Evolutionary conservation across 2,329 filamentous ascomycete genomes (phyloP).

Genomic region (Phialophora verrucosa): DNA sequence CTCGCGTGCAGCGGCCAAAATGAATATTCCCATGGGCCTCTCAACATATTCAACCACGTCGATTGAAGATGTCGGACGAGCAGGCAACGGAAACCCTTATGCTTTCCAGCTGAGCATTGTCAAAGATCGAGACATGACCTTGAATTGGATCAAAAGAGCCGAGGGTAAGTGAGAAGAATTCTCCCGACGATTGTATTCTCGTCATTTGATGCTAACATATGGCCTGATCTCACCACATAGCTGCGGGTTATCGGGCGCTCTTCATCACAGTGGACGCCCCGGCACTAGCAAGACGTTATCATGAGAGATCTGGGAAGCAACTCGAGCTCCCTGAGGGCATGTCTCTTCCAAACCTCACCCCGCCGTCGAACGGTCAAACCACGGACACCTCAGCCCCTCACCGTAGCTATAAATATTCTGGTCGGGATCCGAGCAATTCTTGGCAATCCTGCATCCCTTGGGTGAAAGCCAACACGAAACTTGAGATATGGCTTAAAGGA

Average conservation of each 20-base stretch:
- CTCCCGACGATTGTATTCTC: too few relatives aligned
- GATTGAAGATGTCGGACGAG: slow-evolving; percentile 53
- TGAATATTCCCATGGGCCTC: slow-evolving; percentile 54
- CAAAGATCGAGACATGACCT: slow-evolving; percentile 47
- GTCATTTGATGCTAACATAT: too few relatives aligned
- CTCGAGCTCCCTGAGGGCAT: slow-evolving; percentile 50
- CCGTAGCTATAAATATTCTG: slow-evolving; percentile 33
- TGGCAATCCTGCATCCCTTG: slow-evolving; percentile 60
- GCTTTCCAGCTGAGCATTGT: slow-evolving; percentile 62
- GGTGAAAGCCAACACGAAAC: slow-evolving; percentile 49
- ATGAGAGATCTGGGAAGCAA: slow-evolving; percentile 57
- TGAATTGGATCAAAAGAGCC: slow-evolving; percentile 47
- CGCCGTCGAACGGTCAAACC: background rate
- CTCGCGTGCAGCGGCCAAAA: slow-evolving; percentile 53
- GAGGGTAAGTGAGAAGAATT: background rate
- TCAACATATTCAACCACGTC: slow-evolving; percentile 54
- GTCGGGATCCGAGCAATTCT: slow-evolving; percentile 49
- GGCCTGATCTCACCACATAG: slow-evolving; percentile 33
- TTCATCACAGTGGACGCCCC: slow-evolving; percentile 63
- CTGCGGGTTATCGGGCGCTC: slow-evolving; percentile 59
- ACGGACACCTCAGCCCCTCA: background rate
- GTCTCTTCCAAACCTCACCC: slow-evolving; percentile 51
- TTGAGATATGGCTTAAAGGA: slow-evolving; percentile 39
- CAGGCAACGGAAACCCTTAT: slow-evolving; percentile 53
- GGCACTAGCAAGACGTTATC: slow-evolving; percentile 58